Evolutionary conservation across 2,329 filamentous ascomycete species (phyloP), one percentile per base, ranked within the genome.

Genomic region (Xylariaceae sp.): DNA sequence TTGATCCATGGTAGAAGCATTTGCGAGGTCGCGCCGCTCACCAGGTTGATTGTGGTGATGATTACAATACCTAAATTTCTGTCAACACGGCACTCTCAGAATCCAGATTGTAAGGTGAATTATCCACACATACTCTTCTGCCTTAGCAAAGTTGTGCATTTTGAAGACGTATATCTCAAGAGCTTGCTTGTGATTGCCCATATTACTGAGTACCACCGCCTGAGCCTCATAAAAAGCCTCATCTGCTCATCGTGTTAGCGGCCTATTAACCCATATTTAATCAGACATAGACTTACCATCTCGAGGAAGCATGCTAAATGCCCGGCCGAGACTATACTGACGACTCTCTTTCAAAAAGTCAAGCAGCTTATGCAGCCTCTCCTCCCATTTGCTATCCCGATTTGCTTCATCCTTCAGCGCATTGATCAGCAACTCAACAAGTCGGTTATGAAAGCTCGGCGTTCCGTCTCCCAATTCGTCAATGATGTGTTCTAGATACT

Each of bases 111-210:
- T n/a, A n/a, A n/a, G n/a, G n/a, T 37, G 5, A 4, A 48, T 30
- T 52, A 17, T 17, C 13, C 7, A 47, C 34, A 79, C 86, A 62
- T 77, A 96, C 88, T 96, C 91, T 82, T 99, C 94, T 37, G 94
- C 94, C 74, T 96, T 97, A 10, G 77, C 78, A 63, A 90, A 93
- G 72, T 96, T 88, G 66, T 89, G 79, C 73, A 99, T 84, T 73
- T 93, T 94, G 76, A 97, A 99, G 34, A 97, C 93, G 72, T 96
- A 99, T 55, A 99, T 96, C 71, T 94, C 89, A n/a, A 99, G 78
- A 0, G 94, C 94, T 74, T 97, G 92, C 71, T 91, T 92, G 76
- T 99, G 92, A 68, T 93, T 88, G 5, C 90, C 91, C 90, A 97
- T 96, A 67, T 94, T 95, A 74, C 90, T 92, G 45, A 97, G 83